Base-by-base conservation (phyloP, 177 flowering plant species). In the Telopea speciosissima region DNA sequence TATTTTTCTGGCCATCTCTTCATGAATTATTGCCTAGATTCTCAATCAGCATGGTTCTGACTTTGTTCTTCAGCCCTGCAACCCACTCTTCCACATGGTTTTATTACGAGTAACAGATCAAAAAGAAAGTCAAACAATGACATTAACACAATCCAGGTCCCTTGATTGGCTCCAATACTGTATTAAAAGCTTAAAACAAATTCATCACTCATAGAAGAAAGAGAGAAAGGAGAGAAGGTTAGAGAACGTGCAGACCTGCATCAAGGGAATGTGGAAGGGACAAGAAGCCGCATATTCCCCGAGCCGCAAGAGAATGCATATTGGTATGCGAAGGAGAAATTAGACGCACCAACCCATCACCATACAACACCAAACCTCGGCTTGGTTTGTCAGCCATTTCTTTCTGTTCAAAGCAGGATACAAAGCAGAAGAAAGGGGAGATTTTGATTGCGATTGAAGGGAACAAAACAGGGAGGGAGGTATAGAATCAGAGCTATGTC, bases 351-450 rank as follows among this genome's bases (percentile, higher is more conserved):
- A 92, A 76, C 40, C 98, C 98, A 72, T 94, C 93, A 3, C 97
- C 98, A 77, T 86, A 88, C 26, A 94, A 9, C 22, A 92, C 87
- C 79, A 94, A 65, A 2, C 83, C 93, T 81, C 93, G 81, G 86
- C 97, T 90, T 5, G 98, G 82, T 71, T 92, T 94, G 85, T 94
- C 98, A 42, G 98, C 98, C 98, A 89, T 91, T 74, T 75, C n/a
- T 36, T 36, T 36, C 9, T 36, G 8, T 36, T 36, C 5, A 36
- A 36, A 8, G 40, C 40, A 36, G 40, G 8, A 8, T 36, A 36
- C 9, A 36, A 36, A 36, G 8, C 9, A 36, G 40, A 36, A 36
- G 8, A 36, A 36, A 3, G 40, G 40, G 40, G 40, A 36, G 40
- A 36, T 36, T 36, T 36, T 36, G 40, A 36, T 8, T 36, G 40